Evolutionary conservation across 495 filamentous ascomycete genomes (phyloP), one percentile per base, ranked within the genome.

Genomic region (Cetradonia linearis): DNA sequence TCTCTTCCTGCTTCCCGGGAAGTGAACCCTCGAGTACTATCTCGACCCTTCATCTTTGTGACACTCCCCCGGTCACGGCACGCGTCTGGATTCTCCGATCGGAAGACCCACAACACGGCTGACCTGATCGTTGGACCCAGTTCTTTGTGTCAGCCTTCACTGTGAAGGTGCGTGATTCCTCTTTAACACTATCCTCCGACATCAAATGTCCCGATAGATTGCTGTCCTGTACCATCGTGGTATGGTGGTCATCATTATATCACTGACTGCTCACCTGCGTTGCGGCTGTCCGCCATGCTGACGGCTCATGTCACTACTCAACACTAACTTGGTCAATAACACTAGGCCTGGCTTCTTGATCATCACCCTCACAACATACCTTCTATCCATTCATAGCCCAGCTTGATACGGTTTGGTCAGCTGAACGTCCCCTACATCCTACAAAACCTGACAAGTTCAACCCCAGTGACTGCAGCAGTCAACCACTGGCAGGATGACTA

Each of bases 401-500:
- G 10, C 38, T 31, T 27, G 25, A 60, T 13, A 40, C 27, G 47
- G 27, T n/a, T 44, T 30, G 47, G 36, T 60, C 58, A 60, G 34
- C 47, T 44, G 58, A 50, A 52, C 58, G 30, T 8, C 37, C 58
- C 34, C 3, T 55, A 8, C 33, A 36, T 50, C 23, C 30, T 2
- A 46, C 34, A 55, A 23, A 48, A 13, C 31, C 31, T 47, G n/a
- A 55, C 48, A 54, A 54, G 27, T 47, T 63, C 61, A 56, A 55
- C 68, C 63, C 65, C 64, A 66, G 67, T 66, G 65, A 68, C 61
- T 65, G 61, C 61, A 63, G 61, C 59, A 67, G 68, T 68, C 63
- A 62, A 42, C 27, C 37, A 56, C 25, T 33, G 34, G 69, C 62
- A 74, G 70, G 37, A 78, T 78, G 76, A 76, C 76, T 67, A 78